Percentiles rank a stretch among this genome's conserved stretches.
phyloP scores from a whole-genome alignment of 768 basidiomycete genomes.

The Dioszegia hungarica region DNA sequence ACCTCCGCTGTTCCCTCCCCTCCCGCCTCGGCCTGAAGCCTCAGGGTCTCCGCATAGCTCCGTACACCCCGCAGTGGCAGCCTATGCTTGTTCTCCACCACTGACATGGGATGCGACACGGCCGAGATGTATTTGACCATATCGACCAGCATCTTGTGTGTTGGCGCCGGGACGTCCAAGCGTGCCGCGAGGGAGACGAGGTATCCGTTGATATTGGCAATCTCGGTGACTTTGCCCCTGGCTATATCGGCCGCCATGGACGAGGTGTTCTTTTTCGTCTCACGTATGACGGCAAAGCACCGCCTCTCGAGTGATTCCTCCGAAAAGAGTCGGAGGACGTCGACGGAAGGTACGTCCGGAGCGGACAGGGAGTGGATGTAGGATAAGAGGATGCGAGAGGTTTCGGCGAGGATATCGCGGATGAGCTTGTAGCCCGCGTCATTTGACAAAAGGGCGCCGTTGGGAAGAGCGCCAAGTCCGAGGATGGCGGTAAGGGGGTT shows the following conservation, averaged over 20 bases:
- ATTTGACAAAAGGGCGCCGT: slow-evolving; percentile 65
- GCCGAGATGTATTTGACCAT: slow-evolving; percentile 33
- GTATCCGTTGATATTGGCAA: slow-evolving; percentile 79
- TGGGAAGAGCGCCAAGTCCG: slow-evolving; percentile 57
- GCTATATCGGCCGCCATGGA: slow-evolving; percentile 74
- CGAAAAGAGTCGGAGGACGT: slow-evolving; percentile 35
- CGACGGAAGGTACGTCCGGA: slow-evolving; percentile 27
- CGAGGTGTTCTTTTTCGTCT: slow-evolving; percentile 66
- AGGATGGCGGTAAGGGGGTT: slow-evolving; percentile 81
- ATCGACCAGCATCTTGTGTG: slow-evolving; percentile 38
- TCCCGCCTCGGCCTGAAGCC: too few relatives aligned
- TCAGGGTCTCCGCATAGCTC: too few relatives aligned
- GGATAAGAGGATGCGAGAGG: slow-evolving; percentile 57
- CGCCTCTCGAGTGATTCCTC: slow-evolving; percentile 56
- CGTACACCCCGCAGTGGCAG: neutral
- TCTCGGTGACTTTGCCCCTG: slow-evolving; percentile 62
- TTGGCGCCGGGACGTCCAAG: slow-evolving; percentile 59
- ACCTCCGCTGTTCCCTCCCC: too few relatives aligned
- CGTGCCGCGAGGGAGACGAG: slow-evolving; percentile 60
- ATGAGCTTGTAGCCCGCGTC: slow-evolving; percentile 54
- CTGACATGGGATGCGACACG: neutral
- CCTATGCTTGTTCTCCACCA: neutral
- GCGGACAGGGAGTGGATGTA: slow-evolving; percentile 40
- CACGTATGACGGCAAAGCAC: slow-evolving; percentile 54
- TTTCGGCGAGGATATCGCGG: slow-evolving; percentile 64